Evolutionary conservation across 495 filamentous ascomycete species (phyloP).

Genomic region (Daldinia bambusicola): DNA sequence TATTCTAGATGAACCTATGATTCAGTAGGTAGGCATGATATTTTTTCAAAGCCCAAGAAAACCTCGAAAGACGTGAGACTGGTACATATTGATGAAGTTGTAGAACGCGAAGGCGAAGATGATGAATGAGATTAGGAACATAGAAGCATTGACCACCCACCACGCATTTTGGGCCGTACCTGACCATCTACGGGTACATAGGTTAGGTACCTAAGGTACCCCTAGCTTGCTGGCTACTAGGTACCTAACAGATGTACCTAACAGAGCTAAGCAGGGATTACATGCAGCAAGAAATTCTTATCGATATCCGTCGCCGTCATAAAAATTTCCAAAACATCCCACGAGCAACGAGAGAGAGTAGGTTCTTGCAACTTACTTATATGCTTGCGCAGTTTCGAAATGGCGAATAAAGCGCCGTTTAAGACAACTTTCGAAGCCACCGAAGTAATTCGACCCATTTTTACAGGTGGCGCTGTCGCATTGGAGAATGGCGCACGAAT

Average conservation of each 20-base stretch:
- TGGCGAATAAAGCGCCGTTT: constrained; percentile 62
- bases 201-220: neutral
- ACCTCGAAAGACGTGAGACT: neutral
- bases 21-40: neutral
- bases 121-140: neutral
- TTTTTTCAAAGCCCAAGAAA: neutral
- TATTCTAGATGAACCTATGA: neutral
- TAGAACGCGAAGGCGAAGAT: neutral
- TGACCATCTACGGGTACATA: neutral
- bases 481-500: constrained; percentile 84
- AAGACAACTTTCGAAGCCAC: constrained; percentile 88
- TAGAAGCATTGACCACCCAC: constrained; percentile 3
- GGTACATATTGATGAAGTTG: neutral
- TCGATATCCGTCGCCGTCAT: constrained; percentile 45
- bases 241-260: neutral
- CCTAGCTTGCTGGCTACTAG: too few species aligned
- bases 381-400: constrained; percentile 32
- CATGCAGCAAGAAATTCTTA: constrained; percentile 6
- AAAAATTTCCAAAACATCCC: constrained; percentile 45
- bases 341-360: constrained; percentile 2
- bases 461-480: constrained; percentile 88
- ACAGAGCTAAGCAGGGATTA: neutral
- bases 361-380: constrained; percentile 12
- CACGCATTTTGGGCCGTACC: too few species aligned
- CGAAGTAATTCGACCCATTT: constrained; percentile 88